Percentiles rank a stretch among this genome's conserved stretches.
Evolutionary conservation across 1,284 basidiomycete species (phyloP).

Genomic region (Austropuccinia psidii): DNA sequence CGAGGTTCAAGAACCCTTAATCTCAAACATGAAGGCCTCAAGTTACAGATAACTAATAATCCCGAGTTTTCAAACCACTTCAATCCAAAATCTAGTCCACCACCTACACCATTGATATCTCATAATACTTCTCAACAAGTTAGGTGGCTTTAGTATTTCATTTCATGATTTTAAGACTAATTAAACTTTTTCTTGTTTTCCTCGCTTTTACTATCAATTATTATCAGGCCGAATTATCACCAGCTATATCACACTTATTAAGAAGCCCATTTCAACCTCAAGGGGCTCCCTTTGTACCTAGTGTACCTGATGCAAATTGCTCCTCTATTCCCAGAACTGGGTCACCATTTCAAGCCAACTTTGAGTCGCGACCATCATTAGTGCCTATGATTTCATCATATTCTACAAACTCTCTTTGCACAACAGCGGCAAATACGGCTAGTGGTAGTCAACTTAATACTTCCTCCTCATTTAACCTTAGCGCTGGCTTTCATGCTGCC

Average conservation of each 20-base stretch:
- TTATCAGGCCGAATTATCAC: neutral
- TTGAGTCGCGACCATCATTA: neutral
- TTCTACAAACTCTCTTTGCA: neutral
- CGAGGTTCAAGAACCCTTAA: neutral
- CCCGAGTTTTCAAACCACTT: neutral
- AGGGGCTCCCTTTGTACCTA: neutral
- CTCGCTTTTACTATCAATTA: neutral
- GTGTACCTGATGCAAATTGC: neutral
- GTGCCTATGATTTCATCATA: conserved; percentile 2
- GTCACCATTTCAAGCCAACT: conserved; percentile 19
- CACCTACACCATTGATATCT: conserved; percentile 22
- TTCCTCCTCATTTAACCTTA: no score
- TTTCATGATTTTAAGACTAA: neutral
- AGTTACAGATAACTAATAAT: neutral
- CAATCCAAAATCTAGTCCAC: conserved; percentile 1
- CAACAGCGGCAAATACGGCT: neutral
- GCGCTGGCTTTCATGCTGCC: no score
- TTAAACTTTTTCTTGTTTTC: neutral
- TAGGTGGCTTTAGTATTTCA: neutral
- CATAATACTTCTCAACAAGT: conserved; percentile 18
- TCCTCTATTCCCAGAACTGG: conserved; percentile 16
- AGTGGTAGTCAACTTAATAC: neutral
- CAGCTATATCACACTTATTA: neutral
- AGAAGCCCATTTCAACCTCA: conserved; percentile 33
- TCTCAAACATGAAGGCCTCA: conserved; percentile 2